A percentile compares a stretch with the other conserved stretches of the same genome.
Evolutionary conservation across 75 land plant species (phyloP).

Genomic region (Gnetum montanum): DNA sequence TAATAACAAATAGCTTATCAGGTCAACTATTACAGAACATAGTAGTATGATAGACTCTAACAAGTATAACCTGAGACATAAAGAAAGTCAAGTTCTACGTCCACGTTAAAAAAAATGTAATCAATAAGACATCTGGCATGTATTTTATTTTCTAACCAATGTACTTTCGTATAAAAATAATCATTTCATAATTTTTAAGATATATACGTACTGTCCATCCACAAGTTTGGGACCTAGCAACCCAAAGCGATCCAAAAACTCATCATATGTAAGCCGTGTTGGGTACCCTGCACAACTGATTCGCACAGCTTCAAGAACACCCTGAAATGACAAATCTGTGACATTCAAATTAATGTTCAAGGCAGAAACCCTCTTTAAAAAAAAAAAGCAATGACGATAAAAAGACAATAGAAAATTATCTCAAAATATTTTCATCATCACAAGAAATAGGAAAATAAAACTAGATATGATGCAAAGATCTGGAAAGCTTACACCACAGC

Average conservation of each 20-base stretch:
- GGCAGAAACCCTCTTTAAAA: neutral
- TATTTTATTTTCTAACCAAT: too few species aligned
- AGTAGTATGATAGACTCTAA: too few species aligned
- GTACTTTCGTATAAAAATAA: too few species aligned
- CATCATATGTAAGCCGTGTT: slow-evolving; percentile 56
- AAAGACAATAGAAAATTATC: neutral
- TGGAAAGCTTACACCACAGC: slow-evolving; percentile 81
- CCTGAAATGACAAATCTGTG: slow-evolving; percentile 24
- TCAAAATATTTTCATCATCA: neutral
- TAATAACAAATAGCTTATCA: too few species aligned
- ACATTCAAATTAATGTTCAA: neutral
- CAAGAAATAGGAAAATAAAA: neutral
- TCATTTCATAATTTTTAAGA: too few species aligned
- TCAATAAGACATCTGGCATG: too few species aligned
- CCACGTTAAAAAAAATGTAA: too few species aligned
- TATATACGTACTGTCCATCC: slow-evolving; percentile 42
- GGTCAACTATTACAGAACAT: too few species aligned
- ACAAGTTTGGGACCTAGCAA: slow-evolving; percentile 44
- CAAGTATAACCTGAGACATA: too few species aligned
- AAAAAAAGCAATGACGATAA: neutral
- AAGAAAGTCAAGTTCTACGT: too few species aligned
- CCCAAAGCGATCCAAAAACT: slow-evolving; percentile 77
- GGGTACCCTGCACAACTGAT: slow-evolving; percentile 91
- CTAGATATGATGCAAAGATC: too few species aligned
- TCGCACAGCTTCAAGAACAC: slow-evolving; percentile 84